Conservation (phyloP, 2,329 filamentous ascomycete species). For the Fusarium goolgardi region DNA sequence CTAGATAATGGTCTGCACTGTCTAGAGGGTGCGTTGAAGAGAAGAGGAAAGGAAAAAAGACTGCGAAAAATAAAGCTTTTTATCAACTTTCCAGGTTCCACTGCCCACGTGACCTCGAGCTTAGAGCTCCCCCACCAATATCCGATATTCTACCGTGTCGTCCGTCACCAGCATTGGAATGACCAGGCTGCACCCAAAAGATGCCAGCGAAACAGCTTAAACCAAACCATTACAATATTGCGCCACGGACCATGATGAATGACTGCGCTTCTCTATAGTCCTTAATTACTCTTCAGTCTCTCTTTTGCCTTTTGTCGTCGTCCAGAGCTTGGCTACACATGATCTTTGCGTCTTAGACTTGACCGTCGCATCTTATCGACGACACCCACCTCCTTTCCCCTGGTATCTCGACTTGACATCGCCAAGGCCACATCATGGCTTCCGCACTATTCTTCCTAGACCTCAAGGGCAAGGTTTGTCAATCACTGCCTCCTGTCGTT, state of each 20-base stretch:
- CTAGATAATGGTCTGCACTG: slow-evolving; percentile 82
- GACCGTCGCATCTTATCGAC: slow-evolving; percentile 44
- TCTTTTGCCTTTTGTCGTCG: slow-evolving; percentile 11
- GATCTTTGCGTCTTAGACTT: slow-evolving; percentile 26
- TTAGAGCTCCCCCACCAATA: slow-evolving; percentile 36
- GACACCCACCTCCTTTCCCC: slow-evolving; percentile 44
- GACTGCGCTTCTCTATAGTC: slow-evolving; percentile 43
- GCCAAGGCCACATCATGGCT: slow-evolving; percentile 73
- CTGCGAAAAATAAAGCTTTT: slow-evolving; percentile 25
- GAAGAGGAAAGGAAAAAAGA: slow-evolving; percentile 40
- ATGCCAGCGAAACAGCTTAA: slow-evolving; percentile 45
- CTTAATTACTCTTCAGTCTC: slow-evolving; percentile 23
- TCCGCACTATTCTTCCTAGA: slow-evolving; percentile 99
- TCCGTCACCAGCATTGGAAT: slow-evolving; percentile 36
- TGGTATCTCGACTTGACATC: slow-evolving; percentile 24
- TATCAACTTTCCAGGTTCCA: slow-evolving; percentile 9
- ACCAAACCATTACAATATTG: slow-evolving; percentile 17
- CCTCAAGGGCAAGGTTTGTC: slow-evolving; percentile 94
- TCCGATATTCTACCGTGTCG: slow-evolving; percentile 42
- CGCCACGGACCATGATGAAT: slow-evolving; percentile 42
- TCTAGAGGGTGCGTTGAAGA: slow-evolving; percentile 81
- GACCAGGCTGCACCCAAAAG: slow-evolving; percentile 43
- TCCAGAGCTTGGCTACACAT: slow-evolving; percentile 26
- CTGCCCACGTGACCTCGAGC: slow-evolving; percentile 30
- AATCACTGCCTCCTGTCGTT: neutral